Percentiles rank a stretch among this genome's conserved stretches.
These are phyloP conservation scores for Pachysandra terminalis DNA, from an alignment of 164 flowering plant species.

Conservation along the genomic window DNA sequence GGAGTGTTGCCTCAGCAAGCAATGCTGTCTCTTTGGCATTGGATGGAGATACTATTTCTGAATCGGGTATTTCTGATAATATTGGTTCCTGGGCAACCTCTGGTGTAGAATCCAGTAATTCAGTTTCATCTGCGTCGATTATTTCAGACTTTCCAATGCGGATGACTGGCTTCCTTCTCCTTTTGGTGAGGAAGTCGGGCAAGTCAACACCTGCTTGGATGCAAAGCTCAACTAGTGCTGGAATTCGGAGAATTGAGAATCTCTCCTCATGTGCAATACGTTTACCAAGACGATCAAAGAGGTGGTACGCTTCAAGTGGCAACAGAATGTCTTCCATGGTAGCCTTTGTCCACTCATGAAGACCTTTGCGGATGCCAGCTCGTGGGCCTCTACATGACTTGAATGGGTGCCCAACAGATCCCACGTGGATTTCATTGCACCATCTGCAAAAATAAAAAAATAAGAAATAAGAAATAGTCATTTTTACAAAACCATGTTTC, in stretches of 20 bases:
- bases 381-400: slow-evolving; percentile 75
- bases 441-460: slow-evolving; percentile 62
- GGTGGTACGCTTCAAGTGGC: slow-evolving; percentile 80
- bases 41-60: slow-evolving; percentile 47
- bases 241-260: slow-evolving; percentile 76
- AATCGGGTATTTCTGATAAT: slow-evolving; percentile 55
- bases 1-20: slow-evolving; percentile 75
- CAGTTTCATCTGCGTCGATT: slow-evolving; percentile 92
- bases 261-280: slow-evolving; percentile 83
- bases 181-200: slow-evolving; percentile 82
- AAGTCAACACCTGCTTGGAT: slow-evolving; percentile 93
- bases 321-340: slow-evolving; percentile 63
- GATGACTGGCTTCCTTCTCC: slow-evolving; percentile 89
- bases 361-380: slow-evolving; percentile 54
- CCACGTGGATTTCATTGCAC: slow-evolving; percentile 92
- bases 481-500: too few species aligned
- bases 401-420: slow-evolving; percentile 85
- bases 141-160: slow-evolving; percentile 67
- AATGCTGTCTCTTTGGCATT: slow-evolving; percentile 43
- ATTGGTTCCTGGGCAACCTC: slow-evolving; percentile 29
- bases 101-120: slow-evolving; percentile 68
- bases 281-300: slow-evolving; percentile 77
- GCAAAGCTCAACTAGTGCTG: slow-evolving; percentile 91
- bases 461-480: too few species aligned
- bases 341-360: slow-evolving; percentile 77